A percentile compares a stretch with the other conserved stretches of the same genome.
phyloP scores from a whole-genome alignment of 352 stramenopile species.

The Phytophthora ramorum region DNA sequence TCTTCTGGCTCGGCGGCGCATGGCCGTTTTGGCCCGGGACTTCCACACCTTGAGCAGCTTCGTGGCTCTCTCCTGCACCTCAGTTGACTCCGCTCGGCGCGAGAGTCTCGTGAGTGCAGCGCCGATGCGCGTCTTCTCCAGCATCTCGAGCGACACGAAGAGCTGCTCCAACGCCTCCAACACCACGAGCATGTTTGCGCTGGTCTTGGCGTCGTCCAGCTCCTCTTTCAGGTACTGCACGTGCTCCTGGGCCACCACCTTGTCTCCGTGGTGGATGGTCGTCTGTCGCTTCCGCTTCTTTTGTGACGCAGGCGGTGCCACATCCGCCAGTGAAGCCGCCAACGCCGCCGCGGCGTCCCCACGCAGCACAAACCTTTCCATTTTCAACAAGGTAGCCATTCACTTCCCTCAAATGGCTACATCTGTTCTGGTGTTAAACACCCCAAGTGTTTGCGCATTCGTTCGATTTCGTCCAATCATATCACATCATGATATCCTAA shows the following conservation, averaged over 20 bases:
- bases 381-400: constrained; percentile 3
- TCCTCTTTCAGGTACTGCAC: constrained; percentile 74
- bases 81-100: constrained; percentile 33
- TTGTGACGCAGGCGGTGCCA: constrained; percentile 4
- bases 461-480: constrained; percentile 5
- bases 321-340: constrained; percentile 19
- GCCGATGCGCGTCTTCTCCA: constrained; percentile 74
- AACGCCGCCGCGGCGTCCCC: constrained; percentile 50
- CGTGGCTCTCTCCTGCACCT: constrained; percentile 48
- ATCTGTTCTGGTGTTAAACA: constrained; percentile 2
- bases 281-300: constrained; percentile 63
- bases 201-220: constrained; percentile 61
- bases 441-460: constrained; percentile 34
- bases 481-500: neutral
- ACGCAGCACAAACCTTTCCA: constrained; percentile 74
- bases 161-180: constrained; percentile 65
- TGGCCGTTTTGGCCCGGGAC: constrained; percentile 66
- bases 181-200: constrained; percentile 50
- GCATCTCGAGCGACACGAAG: constrained; percentile 84
- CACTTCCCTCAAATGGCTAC: constrained; percentile 6
- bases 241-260: constrained; percentile 74
- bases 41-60: constrained; percentile 77
- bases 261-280: constrained; percentile 69
- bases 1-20: constrained; percentile 55
- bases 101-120: constrained; percentile 45